Evolutionary conservation across 1,284 basidiomycete species (phyloP), one percentile per base, ranked within the genome.

Genomic region (Puccinia triticina): DNA sequence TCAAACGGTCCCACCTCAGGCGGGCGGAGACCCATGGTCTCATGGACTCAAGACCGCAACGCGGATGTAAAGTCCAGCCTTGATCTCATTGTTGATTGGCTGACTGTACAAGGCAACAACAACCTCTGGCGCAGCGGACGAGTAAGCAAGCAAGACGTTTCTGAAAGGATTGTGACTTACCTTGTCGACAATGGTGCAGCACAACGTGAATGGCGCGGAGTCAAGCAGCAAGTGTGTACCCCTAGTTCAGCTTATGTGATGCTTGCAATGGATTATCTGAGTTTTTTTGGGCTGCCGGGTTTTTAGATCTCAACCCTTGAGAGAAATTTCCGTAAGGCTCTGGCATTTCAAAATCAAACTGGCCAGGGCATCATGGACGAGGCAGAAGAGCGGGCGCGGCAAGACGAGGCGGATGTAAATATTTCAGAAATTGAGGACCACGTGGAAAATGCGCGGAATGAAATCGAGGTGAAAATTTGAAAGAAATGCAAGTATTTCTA

Each of bases 291-390:
- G n/a, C n/a, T n/a, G n/a, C n/a, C n/a, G n/a, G n/a, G n/a, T 37
- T 46, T 10, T 2, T 32, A 72, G 69, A 32, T 72, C 12, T 32
- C 69, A 1, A 10, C 23, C 0, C 40, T 72, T 1, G 69, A 71
- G 69, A 72, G 32, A 32, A 72, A 50, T 0, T 50, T 50, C 29
- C 26, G 46, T 32, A 40, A 50, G 0, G 69, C 69, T 2, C 69
- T 53, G 1, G 69, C 29, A 0, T 72, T 0, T 10, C 26, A 26
- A 53, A 21, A 72, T 0, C n/a, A 72, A 72, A 48, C 43, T 18
- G 69, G 69, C 46, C 69, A 72, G 26, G 69, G 69, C 0, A 72
- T 72, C 14, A 2, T 72, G n/a, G 46, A 72, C 32, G 18, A 72
- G 29, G 46, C 46, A 2, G 26, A 72, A 12, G 26, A 29, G 26